Evolutionary conservation across 352 stramenopile species (phyloP), one percentile per base, ranked within the genome.

Genomic region (Globisporangium nunn): DNA sequence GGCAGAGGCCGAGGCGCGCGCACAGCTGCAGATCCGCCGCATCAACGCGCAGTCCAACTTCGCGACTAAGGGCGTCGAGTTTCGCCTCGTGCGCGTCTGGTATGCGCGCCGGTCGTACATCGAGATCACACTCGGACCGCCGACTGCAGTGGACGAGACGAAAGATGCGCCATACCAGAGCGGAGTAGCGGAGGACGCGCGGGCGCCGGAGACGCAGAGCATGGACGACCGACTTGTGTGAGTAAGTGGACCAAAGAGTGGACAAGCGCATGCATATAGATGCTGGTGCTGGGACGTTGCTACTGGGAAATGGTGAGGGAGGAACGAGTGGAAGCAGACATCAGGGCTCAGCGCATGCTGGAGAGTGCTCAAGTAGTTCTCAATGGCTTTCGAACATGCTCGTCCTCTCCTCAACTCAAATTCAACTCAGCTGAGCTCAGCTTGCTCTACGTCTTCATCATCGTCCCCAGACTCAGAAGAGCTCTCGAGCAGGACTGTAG

Each of bases 1-100:
- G 33, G 67, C 70, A 29, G 85, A 94, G 50, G 81, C 85, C 7
- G 81, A 92, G 58, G 64, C 54, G 52, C 77, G 81, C 41, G 59
- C 87, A 48, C 61, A 77, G 39, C 56, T 91, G 35, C 85, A 94
- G 54, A 65, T 94, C 47, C 70, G 68, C 30, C 81, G 80, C 5
- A 64, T 94, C 30, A 94, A 94, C 47, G 68, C 78, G 2, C 75
- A 90, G 50, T 61, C 59, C 23, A 85, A 82, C 52, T 92, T 90
- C 45, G 64, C 72, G 40, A 37, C 49, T 45, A 71, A 66, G 46
- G 67, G 81, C 35, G 66, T 94, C 56, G 58, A 85, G 59, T 94
- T 83, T 80, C 52, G 57, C 41, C 69, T 94, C 10, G 66, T 84
- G 61, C 74, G 77, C 33, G 68, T 77, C 41, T 92, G 81, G 85